Evolutionary conservation across 169 alveolate genomes (phyloP).

Genomic region (Cryptosporidium andersoni): DNA sequence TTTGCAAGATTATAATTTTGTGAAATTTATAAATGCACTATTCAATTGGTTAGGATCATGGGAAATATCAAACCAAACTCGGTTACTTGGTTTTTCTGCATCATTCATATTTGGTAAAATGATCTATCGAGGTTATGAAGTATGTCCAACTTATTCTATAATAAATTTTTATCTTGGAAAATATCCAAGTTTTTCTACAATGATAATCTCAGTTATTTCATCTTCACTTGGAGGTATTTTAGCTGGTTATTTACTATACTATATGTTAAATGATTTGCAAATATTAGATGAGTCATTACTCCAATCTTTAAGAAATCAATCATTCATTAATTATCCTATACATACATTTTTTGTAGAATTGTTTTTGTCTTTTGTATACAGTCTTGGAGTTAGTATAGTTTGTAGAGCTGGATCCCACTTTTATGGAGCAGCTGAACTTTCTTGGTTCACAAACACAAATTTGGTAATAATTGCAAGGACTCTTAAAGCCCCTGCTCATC

Average conservation of each 20-base stretch:
- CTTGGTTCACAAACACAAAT: conserved; percentile 68
- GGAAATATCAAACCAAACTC: conserved; percentile 42
- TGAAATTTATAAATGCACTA: conserved; percentile 17
- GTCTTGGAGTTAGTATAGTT: conserved; percentile 67
- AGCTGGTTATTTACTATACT: conserved; percentile 42
- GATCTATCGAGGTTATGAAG: conserved; percentile 67
- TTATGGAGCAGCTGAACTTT: conserved; percentile 65
- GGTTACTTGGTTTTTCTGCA: conserved; percentile 52
- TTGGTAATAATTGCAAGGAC: conserved; percentile 21
- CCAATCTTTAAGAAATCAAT: conserved; percentile 15
- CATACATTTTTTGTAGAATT: conserved; percentile 57
- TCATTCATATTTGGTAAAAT: conserved; percentile 60
- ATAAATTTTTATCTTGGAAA: conserved; percentile 55
- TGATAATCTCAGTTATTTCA: conserved; percentile 48
- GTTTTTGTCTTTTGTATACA: conserved; percentile 44
- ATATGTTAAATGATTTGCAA: conserved; percentile 9
- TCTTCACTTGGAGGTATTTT: conserved; percentile 56
- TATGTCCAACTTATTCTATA: conserved; percentile 64
- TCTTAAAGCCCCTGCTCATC: conserved; percentile 56
- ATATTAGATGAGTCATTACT: conserved; percentile 18
- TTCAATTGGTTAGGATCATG: conserved; percentile 53
- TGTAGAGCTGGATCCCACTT: conserved; percentile 61
- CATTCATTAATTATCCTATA: conserved; percentile 23
- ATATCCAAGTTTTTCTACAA: conserved; percentile 53
- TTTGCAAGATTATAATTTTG: conserved; percentile 25